phyloP scores from a whole-genome alignment of 208 protist species.

The Angomonas ambiguus region DNA sequence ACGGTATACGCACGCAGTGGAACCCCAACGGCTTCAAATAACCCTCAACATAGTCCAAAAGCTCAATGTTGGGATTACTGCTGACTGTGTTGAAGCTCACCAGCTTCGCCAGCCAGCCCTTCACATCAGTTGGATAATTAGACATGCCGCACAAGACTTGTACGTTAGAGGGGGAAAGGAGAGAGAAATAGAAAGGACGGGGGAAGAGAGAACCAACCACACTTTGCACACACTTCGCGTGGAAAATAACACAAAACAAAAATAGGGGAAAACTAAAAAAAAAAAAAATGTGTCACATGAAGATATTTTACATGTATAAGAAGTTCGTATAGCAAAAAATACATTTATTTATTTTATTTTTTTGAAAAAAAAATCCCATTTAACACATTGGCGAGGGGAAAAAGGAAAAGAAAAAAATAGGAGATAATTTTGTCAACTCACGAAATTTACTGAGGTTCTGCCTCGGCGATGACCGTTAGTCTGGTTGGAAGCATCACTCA shows the following conservation, averaged over 20 bases:
- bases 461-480: not conserved
- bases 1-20: conserved; percentile 30
- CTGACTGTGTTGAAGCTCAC: conserved; percentile 60
- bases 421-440: not conserved
- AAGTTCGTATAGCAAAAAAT: not conserved
- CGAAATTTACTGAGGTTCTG: not conserved
- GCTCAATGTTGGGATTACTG: conserved; percentile 45
- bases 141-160: not conserved
- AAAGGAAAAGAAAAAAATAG: conserved; percentile 6
- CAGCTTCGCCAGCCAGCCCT: conserved; percentile 45
- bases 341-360: not conserved
- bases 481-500: not conserved
- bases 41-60: conserved; percentile 39
- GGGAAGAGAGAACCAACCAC: not conserved
- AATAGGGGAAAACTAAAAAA: not conserved
- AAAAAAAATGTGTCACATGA: not conserved
- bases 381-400: too few relatives aligned
- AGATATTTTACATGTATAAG: not conserved
- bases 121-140: conserved; percentile 8
- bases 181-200: not conserved
- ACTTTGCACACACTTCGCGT: too few relatives aligned
- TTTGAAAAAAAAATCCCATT: too few relatives aligned
- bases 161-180: not conserved
- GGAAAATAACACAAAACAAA: too few relatives aligned
- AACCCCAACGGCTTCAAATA: conserved; percentile 30